Percentiles rank a stretch among this genome's conserved stretches.
Evolutionary conservation across 345 rosid genomes (phyloP).

Genomic region (Hibiscus tridactylites): DNA sequence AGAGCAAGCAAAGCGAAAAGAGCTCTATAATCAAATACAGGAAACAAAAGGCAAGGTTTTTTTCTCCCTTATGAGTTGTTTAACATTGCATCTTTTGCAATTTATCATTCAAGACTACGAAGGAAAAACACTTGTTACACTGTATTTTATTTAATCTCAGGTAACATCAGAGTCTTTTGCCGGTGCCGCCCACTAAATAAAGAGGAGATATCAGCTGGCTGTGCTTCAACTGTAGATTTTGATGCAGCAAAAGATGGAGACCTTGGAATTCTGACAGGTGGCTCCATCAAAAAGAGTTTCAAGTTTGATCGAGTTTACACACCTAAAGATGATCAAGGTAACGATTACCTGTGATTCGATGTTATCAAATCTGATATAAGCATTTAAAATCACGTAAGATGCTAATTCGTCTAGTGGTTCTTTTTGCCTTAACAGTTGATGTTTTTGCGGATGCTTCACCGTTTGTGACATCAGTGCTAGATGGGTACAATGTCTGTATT

Average conservation of each 20-base stretch:
- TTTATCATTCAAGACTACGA: neutral
- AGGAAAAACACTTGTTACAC: neutral
- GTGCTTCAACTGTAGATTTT: constrained; percentile 59
- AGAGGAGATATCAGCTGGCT: constrained; percentile 55
- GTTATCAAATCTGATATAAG: neutral
- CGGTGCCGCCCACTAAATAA: constrained; percentile 83
- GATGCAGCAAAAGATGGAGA: constrained; percentile 88
- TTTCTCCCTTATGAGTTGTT: constrained; percentile 1
- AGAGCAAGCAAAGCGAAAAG: constrained; percentile 86
- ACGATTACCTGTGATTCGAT: neutral
- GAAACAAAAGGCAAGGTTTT: constrained; percentile 58
- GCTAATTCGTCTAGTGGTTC: neutral
- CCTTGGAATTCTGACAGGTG: constrained; percentile 58
- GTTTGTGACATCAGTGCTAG: constrained; percentile 80
- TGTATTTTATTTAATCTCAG: constrained; percentile 32
- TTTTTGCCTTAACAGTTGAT: constrained; percentile 47
- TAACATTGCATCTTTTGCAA: constrained; percentile 6
- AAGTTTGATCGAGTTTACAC: constrained; percentile 84
- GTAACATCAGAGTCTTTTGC: constrained; percentile 91
- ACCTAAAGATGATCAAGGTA: constrained; percentile 92
- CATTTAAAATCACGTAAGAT: neutral
- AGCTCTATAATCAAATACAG: constrained; percentile 79
- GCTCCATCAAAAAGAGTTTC: constrained; percentile 54
- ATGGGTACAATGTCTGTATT: constrained; percentile 94
- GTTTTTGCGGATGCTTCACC: constrained; percentile 90